phyloP scores from a whole-genome alignment of 176 grass and related monocot genomes.

The Triticum urartu region DNA sequence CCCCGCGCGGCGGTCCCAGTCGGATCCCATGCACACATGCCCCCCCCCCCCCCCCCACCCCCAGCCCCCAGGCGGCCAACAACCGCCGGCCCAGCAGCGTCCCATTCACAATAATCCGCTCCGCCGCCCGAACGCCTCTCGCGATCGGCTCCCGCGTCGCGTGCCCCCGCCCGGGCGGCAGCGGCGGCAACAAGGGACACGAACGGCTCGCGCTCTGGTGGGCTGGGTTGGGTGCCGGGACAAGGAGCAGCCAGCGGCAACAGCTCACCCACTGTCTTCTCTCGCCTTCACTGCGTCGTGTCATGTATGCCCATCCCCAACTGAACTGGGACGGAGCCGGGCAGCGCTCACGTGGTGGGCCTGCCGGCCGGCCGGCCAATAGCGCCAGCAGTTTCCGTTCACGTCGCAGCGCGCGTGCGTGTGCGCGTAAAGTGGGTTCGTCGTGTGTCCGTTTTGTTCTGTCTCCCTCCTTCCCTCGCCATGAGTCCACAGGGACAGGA shows the following conservation, averaged over 20 bases:
- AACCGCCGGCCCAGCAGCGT: background rate
- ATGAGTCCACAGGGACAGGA: background rate
- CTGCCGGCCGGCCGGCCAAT: background rate
- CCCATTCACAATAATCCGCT: background rate
- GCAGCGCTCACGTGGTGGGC: background rate
- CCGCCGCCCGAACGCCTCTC: background rate
- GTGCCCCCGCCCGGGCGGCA: conserved; percentile 5
- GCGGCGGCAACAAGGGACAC: background rate
- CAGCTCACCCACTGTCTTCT: background rate
- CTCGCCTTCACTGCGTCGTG: background rate
- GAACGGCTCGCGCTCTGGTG: background rate
- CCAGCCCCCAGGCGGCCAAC: background rate
- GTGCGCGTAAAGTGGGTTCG: background rate
- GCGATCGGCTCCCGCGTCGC: background rate
- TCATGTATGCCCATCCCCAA: background rate
- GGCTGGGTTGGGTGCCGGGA: background rate
- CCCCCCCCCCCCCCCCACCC: background rate
- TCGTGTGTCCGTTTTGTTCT: conserved; percentile 6
- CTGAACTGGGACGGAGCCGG: background rate
- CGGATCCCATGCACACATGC: background rate
- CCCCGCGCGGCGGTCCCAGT: background rate
- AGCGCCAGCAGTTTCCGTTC: background rate
- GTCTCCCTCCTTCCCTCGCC: background rate
- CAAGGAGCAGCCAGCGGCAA: background rate
- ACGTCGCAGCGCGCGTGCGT: background rate